phyloP scores from a whole-genome alignment of 2,329 filamentous ascomycete species.

The Stylonectria norvegica region DNA sequence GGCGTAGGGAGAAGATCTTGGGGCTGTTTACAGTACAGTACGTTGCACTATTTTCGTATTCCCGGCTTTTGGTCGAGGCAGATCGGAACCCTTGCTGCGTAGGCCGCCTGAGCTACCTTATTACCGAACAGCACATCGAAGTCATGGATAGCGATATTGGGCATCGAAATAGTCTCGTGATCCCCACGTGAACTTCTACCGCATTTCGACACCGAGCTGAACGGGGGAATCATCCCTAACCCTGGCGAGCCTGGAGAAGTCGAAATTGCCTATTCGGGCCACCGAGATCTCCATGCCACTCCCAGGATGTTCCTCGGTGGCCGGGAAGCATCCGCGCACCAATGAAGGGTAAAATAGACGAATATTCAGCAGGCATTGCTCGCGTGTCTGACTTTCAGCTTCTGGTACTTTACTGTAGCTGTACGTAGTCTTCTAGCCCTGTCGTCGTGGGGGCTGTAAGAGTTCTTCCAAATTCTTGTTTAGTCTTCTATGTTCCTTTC shows the following conservation, averaged over 20 bases:
- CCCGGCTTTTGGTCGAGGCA: too few species aligned
- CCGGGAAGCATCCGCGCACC: neutral
- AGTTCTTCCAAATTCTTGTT: too few species aligned
- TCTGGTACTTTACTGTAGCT: neutral
- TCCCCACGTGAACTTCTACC: slow-evolving; percentile 11
- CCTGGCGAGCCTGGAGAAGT: slow-evolving; percentile 8
- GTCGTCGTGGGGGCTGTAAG: too few species aligned
- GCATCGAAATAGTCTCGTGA: neutral
- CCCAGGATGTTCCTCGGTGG: neutral
- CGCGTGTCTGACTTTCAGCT: neutral
- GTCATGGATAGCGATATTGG: too few species aligned
- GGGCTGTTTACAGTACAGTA: too few species aligned
- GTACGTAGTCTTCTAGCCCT: too few species aligned
- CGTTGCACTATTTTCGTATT: too few species aligned
- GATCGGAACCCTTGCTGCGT: too few species aligned
- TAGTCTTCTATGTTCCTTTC: too few species aligned
- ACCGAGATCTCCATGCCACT: slow-evolving; percentile 17
- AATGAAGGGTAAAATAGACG: neutral
- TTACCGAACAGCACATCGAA: too few species aligned
- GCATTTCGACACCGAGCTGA: slow-evolving; percentile 25
- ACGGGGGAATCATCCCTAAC: slow-evolving; percentile 8
- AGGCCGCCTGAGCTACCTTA: too few species aligned
- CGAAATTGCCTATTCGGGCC: slow-evolving; percentile 17
- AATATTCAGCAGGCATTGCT: neutral
- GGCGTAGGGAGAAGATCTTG: too few species aligned